Conservation (phyloP, 345 rosid genomes). For the Excoecaria cochinchinensis region DNA sequence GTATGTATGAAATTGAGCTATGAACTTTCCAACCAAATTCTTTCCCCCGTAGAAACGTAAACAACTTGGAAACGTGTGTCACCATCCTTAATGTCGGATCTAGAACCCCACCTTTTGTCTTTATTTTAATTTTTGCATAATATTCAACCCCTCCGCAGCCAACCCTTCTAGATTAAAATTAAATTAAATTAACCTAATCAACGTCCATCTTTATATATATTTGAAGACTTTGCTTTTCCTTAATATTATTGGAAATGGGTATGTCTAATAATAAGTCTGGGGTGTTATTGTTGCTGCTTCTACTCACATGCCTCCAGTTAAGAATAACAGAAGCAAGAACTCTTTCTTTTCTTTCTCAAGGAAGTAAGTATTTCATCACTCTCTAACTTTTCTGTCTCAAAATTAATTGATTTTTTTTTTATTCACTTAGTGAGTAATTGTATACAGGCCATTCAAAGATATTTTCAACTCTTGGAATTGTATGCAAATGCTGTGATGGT, state of each 20-base stretch:
- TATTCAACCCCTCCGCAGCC: slow-evolving; percentile 18
- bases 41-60: slow-evolving; percentile 18
- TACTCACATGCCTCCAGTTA: slow-evolving; percentile 19
- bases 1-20: neutral
- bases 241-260: slow-evolving; percentile 18
- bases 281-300: slow-evolving; percentile 27
- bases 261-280: slow-evolving; percentile 14
- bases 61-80: slow-evolving; percentile 26
- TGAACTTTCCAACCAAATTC: neutral
- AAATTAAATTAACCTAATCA: too few species aligned
- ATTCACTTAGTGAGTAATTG: neutral
- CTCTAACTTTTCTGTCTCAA: neutral
- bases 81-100: neutral
- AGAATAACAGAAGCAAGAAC: slow-evolving; percentile 37
- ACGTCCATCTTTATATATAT: too few species aligned
- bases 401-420: neutral
- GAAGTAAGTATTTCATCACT: slow-evolving; percentile 19
- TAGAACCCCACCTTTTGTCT: slow-evolving; percentile 17
- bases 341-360: slow-evolving; percentile 28
- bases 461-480: slow-evolving; percentile 49
- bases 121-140: neutral
- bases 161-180: slow-evolving; percentile 24
- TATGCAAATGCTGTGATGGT: slow-evolving; percentile 63
- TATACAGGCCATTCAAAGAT: slow-evolving; percentile 37
- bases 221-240: too few species aligned